Conservation (phyloP, 495 filamentous ascomycete genomes). For the Penicillium parvum region DNA sequence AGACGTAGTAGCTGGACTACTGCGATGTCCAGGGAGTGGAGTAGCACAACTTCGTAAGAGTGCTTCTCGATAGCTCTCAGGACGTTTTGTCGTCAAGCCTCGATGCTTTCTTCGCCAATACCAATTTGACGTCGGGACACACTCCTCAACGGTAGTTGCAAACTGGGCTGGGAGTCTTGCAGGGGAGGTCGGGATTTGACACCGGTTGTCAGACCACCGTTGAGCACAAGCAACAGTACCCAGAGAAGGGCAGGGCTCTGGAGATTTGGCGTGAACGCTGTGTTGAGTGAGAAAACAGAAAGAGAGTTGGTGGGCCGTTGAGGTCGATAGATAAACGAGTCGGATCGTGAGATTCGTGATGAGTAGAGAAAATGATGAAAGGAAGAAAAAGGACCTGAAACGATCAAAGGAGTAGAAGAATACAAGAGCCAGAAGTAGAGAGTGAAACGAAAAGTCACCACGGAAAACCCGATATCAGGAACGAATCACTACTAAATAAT, state of each 20-base stretch:
- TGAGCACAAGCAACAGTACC: constrained; percentile 17
- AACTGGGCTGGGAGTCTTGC: constrained; percentile 25
- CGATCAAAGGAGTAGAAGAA: constrained; percentile 3
- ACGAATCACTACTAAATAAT: constrained; percentile 22
- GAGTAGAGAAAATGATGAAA: constrained; percentile 5
- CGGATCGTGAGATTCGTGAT: no score
- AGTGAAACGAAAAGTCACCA: constrained; percentile 10
- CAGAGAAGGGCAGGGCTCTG: constrained; percentile 16
- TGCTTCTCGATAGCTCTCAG: not conserved
- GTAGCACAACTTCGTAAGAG: no score
- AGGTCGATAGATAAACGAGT: no score
- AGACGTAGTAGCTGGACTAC: not conserved
- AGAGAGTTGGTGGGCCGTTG: not conserved
- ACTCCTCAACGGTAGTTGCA: constrained; percentile 30
- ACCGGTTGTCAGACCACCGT: constrained; percentile 10
- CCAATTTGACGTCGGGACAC: constrained; percentile 21
- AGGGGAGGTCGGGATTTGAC: constrained; percentile 14
- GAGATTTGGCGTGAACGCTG: not conserved
- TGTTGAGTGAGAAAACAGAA: not conserved
- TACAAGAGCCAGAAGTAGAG: constrained; percentile 5
- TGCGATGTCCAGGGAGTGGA: not conserved
- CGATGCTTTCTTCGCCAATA: constrained; percentile 4
- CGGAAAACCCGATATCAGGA: constrained; percentile 12
- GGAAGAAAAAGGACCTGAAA: constrained; percentile 1
- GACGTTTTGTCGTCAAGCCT: not conserved